Percentiles rank a stretch among this genome's conserved stretches.
Evolutionary conservation across 345 rosid genomes (phyloP).

Genomic region (Camelina sativa): DNA sequence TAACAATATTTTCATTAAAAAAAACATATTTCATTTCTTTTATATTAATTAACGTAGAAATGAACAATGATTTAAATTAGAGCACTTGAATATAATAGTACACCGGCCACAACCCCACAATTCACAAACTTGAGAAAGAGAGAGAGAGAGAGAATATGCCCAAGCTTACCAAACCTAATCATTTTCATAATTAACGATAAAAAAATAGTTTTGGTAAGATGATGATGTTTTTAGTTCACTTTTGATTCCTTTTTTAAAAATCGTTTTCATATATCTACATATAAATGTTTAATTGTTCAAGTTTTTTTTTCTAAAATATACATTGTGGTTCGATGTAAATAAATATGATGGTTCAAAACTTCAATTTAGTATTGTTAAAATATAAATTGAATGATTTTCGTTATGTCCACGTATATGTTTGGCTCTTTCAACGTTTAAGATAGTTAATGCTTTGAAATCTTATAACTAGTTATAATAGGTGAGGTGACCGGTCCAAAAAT

Average conservation of each 20-base stretch:
- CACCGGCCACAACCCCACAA: slow-evolving; percentile 37
- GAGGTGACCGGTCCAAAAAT: neutral
- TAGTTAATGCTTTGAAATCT: neutral
- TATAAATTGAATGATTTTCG: neutral
- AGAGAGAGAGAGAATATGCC: slow-evolving; percentile 2
- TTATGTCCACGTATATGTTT: neutral
- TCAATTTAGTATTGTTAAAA: neutral
- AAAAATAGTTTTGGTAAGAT: slow-evolving; percentile 14
- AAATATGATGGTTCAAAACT: neutral
- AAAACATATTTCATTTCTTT: neutral
- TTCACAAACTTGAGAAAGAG: slow-evolving; percentile 4
- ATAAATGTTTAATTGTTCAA: neutral
- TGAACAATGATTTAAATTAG: neutral
- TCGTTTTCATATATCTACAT: neutral
- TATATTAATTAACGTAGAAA: neutral
- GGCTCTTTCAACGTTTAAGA: neutral
- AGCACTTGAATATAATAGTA: slow-evolving; percentile 22
- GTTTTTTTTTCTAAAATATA: neutral
- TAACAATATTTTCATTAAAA: neutral
- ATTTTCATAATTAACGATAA: slow-evolving; percentile 17
- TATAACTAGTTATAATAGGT: neutral
- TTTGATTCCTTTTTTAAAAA: neutral
- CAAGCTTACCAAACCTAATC: slow-evolving; percentile 36
- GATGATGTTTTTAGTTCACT: slow-evolving; percentile 2
- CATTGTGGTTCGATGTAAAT: neutral